Conservation (phyloP, 2,329 filamentous ascomycete genomes). For the Ascochyta koolunga region DNA sequence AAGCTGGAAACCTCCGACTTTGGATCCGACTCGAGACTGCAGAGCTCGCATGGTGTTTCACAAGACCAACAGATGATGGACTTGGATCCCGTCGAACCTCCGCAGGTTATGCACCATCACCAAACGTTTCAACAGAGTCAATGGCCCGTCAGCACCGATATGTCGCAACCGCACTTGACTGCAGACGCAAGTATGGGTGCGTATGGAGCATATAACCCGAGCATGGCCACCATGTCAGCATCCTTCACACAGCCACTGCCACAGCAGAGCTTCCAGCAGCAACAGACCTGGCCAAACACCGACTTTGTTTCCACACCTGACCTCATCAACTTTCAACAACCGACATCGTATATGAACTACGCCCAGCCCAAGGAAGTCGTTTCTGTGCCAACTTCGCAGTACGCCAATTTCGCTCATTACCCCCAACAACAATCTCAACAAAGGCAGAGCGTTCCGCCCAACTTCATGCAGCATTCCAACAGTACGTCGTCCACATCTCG, state of each 20-base stretch:
- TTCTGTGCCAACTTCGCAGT: constrained; percentile 42
- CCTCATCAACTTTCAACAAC: constrained; percentile 42
- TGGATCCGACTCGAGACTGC: constrained; percentile 31
- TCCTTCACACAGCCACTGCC: constrained; percentile 42
- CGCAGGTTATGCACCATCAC: constrained; percentile 38
- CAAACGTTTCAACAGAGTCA: constrained; percentile 36
- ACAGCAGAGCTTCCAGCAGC: constrained; percentile 39
- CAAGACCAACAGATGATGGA: constrained; percentile 45
- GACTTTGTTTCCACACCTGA: constrained; percentile 45
- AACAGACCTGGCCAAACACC: constrained; percentile 41
- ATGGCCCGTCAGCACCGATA: constrained; percentile 45
- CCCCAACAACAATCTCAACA: constrained; percentile 21
- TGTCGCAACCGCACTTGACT: constrained; percentile 37
- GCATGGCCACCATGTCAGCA: constrained; percentile 39
- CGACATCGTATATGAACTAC: constrained; percentile 40
- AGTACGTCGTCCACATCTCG: constrained; percentile 32
- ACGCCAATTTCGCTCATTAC: constrained; percentile 42
- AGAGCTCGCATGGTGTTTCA: constrained; percentile 40
- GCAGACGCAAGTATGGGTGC: constrained; percentile 37
- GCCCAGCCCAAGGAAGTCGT: constrained; percentile 40
- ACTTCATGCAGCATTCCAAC: constrained; percentile 38
- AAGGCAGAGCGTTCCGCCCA: constrained; percentile 44
- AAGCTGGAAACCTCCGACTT: constrained; percentile 44
- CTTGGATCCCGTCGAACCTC: constrained; percentile 41
- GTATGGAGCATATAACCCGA: constrained; percentile 37